Evolutionary conservation across 148 eudicot species (phyloP), one percentile per base, ranked within the genome.

Genomic region (Camellia japonica): DNA sequence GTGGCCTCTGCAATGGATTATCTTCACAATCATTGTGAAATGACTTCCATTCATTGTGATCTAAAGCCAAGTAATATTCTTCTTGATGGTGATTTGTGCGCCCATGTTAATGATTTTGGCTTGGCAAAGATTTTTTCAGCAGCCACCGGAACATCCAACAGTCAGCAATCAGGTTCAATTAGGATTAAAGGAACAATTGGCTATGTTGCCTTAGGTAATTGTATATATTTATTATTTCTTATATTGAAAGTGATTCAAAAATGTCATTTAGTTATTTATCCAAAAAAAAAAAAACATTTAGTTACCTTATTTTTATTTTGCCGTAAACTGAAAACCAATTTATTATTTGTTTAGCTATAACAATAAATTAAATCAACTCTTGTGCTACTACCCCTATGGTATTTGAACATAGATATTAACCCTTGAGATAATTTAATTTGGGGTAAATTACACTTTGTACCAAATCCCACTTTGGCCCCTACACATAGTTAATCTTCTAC

Each of bases 1-100:
- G 71, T 77, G 42, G 79, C 79, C 18, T 51, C 51, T 11, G 79
- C 60, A 23, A 20, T 77, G 71, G 71, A 64, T 65, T 77, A 77
- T 38, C 79, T 77, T 5, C 79, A 65, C 55, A 43, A 77, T 30
- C 79, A 77, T 6, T 20, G 46, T 23, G 59, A 4, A 12, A 51
- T n/a, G 23, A 11, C 60, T 2, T 23, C 65, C 14, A 3, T 77
- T 51, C 79, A 77, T 51, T 77, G 60, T 65, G 79, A 77, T 51
- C 1, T 77, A 13, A 76, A 76, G 79, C 70, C 79, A 46, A 63
- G 58, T 47, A 62, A 76, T 49, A 10, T 76, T 10, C 71, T 77
- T 30, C 79, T 77, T 51, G 79, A 65, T 52, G 55, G 51, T 20
- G 61, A 77, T 4, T 11, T 77, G 1, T 64, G 69, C 20, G 79